These are phyloP conservation scores for Dictyostelium citrinum DNA, from an alignment of 78 protist genomes.

Conservation along the genomic window DNA sequence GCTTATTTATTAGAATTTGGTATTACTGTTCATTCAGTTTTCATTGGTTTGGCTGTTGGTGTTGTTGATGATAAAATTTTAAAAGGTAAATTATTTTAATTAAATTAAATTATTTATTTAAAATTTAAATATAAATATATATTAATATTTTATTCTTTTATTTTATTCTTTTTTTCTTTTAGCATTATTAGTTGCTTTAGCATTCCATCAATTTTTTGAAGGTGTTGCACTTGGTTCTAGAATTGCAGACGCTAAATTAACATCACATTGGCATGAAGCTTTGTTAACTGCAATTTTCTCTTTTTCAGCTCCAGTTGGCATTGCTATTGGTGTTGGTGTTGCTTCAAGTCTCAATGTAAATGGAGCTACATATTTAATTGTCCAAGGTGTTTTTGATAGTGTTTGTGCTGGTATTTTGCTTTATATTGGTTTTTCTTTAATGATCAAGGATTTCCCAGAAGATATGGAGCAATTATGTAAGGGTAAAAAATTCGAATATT, in stretches of 20 bases:
- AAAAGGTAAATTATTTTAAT: not conserved
- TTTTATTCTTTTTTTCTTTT: no score
- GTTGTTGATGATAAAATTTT: not conserved
- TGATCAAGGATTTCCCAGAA: conserved; percentile 38
- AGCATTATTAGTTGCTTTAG: conserved; percentile 50
- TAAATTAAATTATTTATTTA: no score
- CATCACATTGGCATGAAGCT: not conserved
- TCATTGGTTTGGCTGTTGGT: conserved; percentile 75
- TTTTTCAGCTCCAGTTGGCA: conserved; percentile 78
- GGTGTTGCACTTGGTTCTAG: conserved; percentile 72
- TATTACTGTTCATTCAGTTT: conserved; percentile 67
- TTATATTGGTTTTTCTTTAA: conserved; percentile 15
- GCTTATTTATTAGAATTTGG: conserved; percentile 63
- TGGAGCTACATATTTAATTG: not conserved
- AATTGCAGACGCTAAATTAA: conserved; percentile 14
- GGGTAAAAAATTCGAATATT: not conserved
- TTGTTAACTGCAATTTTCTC: conserved; percentile 42
- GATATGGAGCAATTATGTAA: conserved; percentile 18
- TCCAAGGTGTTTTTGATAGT: conserved; percentile 63
- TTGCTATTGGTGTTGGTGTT: conserved; percentile 73
- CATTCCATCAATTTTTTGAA: conserved; percentile 80
- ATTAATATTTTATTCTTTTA: not conserved
- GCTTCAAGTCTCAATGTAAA: not conserved
- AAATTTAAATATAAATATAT: no score
- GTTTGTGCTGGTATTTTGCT: conserved; percentile 75